Evolutionary conservation across 768 basidiomycete genomes (phyloP).

Genomic region (Rhodosporidiobolus sp.): DNA sequence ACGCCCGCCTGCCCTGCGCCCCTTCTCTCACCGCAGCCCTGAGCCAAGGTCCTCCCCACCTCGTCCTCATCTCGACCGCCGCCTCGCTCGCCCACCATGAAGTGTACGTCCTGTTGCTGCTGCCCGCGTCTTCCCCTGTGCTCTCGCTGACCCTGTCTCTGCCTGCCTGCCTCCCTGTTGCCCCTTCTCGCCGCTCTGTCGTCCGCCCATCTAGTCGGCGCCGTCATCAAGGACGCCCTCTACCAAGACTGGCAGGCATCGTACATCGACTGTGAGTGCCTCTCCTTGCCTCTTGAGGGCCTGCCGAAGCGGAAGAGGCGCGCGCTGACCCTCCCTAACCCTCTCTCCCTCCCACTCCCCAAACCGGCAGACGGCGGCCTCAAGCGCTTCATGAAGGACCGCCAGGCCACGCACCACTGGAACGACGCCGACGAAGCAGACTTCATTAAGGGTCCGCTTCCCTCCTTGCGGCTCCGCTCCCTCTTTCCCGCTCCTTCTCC

Average conservation of each 20-base stretch:
- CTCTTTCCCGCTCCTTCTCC: no score
- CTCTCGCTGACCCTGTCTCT: not conserved
- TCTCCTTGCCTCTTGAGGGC: not conserved
- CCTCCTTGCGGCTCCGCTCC: no score
- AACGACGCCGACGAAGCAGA: conserved; percentile 71
- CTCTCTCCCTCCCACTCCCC: not conserved
- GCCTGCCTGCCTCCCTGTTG: no score
- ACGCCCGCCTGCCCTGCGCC: no score
- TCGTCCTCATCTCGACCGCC: no score
- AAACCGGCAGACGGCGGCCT: conserved; percentile 60
- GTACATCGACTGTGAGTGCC: conserved; percentile 32
- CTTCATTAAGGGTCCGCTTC: conserved; percentile 57
- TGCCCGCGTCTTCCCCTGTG: not conserved
- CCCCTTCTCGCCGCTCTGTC: no score
- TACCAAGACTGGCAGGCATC: conserved; percentile 39
- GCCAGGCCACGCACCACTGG: conserved; percentile 55
- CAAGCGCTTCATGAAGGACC: conserved; percentile 84
- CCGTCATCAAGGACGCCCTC: conserved; percentile 39
- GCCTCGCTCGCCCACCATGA: no score
- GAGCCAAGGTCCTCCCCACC: no score
- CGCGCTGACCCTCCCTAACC: not conserved
- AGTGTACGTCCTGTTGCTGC: no score
- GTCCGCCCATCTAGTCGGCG: conserved; percentile 27
- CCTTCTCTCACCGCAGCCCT: no score
- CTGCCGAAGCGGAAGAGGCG: no score